Conservation (phyloP, 306 rosid species). For the Quercus engelmannii region DNA sequence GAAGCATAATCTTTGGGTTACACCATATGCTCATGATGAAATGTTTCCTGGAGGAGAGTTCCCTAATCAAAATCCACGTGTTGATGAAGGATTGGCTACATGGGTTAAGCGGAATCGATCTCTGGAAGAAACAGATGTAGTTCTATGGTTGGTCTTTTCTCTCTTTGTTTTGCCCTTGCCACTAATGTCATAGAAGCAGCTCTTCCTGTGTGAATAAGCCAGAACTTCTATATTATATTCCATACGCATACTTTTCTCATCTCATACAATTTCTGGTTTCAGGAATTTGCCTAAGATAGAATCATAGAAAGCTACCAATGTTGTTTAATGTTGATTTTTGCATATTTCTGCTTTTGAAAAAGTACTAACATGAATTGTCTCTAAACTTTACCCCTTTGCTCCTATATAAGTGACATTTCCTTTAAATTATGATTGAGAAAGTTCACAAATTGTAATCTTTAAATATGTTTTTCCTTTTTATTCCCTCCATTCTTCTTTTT, state of each 20-base stretch:
- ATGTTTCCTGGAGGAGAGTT: constrained; percentile 88
- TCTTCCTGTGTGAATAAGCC: neutral
- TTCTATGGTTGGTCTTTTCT: constrained; percentile 53
- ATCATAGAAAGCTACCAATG: too few species aligned
- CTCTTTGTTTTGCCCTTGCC: constrained; percentile 1
- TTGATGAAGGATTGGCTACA: constrained; percentile 71
- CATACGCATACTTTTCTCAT: neutral
- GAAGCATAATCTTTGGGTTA: constrained; percentile 67
- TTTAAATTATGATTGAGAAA: neutral
- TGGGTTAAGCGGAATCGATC: constrained; percentile 72
- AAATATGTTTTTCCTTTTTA: neutral
- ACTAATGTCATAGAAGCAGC: neutral
- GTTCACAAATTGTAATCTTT: neutral
- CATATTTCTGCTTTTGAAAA: too few species aligned
- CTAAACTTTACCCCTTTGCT: neutral
- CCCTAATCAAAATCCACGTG: constrained; percentile 79
- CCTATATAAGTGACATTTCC: neutral
- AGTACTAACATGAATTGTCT: too few species aligned
- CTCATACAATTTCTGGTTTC: neutral
- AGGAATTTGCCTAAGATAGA: too few species aligned
- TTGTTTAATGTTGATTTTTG: too few species aligned
- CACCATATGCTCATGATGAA: constrained; percentile 36
- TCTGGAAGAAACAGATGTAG: constrained; percentile 68
- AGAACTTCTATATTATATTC: too few species aligned
- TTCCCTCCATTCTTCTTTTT: neutral